Conservation (phyloP, 768 basidiomycete genomes). For the Boletus huronensis region DNA sequence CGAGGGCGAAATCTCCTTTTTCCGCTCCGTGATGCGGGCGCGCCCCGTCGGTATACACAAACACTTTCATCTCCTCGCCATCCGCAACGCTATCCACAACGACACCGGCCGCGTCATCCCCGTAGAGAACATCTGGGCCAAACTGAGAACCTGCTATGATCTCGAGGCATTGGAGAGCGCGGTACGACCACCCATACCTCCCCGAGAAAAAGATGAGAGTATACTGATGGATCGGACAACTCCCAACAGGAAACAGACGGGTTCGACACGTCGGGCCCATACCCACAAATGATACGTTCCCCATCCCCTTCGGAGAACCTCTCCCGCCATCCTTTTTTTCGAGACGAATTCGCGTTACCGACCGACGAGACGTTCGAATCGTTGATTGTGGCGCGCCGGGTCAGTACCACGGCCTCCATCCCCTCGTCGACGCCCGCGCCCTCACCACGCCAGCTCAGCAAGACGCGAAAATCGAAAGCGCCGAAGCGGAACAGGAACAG, state of each 20-base stretch:
- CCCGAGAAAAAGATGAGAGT: too few species aligned
- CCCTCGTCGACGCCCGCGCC: conserved; percentile 55
- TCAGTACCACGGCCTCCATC: conserved; percentile 58
- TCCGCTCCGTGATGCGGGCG: conserved; percentile 75
- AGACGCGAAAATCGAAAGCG: conserved; percentile 40
- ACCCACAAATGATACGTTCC: conserved; percentile 52
- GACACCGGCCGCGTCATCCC: conserved; percentile 63
- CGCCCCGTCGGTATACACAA: conserved; percentile 82
- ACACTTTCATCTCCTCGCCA: conserved; percentile 76
- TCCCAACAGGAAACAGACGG: conserved; percentile 41
- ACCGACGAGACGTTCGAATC: conserved; percentile 57
- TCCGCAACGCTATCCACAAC: conserved; percentile 66
- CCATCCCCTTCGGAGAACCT: conserved; percentile 71
- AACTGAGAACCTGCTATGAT: conserved; percentile 68
- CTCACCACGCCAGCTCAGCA: conserved; percentile 40
- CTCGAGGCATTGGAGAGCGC: conserved; percentile 71
- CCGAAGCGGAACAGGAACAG: conserved; percentile 44
- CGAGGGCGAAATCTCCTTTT: conserved; percentile 83
- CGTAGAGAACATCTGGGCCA: conserved; percentile 69
- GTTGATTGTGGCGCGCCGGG: conserved; percentile 58
- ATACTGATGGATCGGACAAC: background rate
- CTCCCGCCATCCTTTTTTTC: conserved; percentile 66
- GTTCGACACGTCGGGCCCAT: conserved; percentile 43
- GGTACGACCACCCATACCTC: conserved; percentile 25
- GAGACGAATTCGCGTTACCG: conserved; percentile 61